A percentile compares a stretch with the other conserved stretches of the same genome.
phyloP scores from a whole-genome alignment of 768 basidiomycete genomes.

The Russula vinacea region DNA sequence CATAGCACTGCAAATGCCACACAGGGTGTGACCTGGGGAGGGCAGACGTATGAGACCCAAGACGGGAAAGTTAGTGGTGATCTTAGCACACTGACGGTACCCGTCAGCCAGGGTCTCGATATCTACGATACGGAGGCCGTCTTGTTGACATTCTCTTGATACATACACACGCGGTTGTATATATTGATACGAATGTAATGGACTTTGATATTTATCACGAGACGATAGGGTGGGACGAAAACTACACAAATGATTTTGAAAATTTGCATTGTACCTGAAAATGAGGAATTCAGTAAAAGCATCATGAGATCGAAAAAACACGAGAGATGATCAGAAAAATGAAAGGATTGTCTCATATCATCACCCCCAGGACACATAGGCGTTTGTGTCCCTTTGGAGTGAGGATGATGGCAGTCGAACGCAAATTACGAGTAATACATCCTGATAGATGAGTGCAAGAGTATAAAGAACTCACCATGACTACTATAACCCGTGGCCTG shows the following conservation, averaged over 20 bases:
- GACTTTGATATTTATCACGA: neutral
- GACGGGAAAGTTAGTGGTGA: conserved; percentile 44
- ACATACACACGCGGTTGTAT: neutral
- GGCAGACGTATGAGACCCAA: conserved; percentile 54
- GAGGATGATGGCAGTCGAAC: conserved; percentile 65
- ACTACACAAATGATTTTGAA: neutral
- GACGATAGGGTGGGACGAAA: neutral
- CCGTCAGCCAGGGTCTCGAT: conserved; percentile 42
- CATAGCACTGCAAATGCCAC: conserved; percentile 49
- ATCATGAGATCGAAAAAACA: neutral
- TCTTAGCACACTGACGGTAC: conserved; percentile 34
- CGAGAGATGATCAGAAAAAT: conserved; percentile 44
- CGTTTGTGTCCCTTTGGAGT: conserved; percentile 67
- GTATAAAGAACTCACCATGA: conserved; percentile 32
- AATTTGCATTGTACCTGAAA: neutral
- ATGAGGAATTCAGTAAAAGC: neutral
- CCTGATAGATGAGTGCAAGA: conserved; percentile 32
- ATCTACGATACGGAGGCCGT: conserved; percentile 50
- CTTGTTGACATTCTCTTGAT: conserved; percentile 39
- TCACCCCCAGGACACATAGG: conserved; percentile 67
- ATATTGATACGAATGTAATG: neutral
- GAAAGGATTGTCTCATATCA: conserved; percentile 64
- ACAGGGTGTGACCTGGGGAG: conserved; percentile 54
- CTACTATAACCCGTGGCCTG: too few relatives aligned
- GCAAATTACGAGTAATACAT: conserved; percentile 84